Evolutionary conservation across 768 basidiomycete species (phyloP).

Genomic region (Amanita rimosa): DNA sequence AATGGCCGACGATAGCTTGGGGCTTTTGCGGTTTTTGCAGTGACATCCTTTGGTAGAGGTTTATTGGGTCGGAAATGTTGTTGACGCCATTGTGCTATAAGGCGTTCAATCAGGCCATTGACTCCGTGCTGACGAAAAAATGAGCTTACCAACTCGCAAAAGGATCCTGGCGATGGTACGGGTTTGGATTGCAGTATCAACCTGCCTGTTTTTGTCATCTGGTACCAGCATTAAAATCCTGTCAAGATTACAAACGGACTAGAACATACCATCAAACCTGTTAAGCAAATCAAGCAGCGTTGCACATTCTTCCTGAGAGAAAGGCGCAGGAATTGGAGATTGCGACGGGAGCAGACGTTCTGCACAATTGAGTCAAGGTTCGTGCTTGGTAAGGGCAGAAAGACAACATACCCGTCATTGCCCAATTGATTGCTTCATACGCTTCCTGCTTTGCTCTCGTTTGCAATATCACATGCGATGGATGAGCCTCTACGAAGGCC

Average conservation of each 20-base stretch:
- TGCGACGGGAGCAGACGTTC: slow-evolving; percentile 62
- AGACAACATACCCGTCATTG: slow-evolving; percentile 49
- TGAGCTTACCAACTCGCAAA: slow-evolving; percentile 48
- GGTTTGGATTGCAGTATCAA: slow-evolving; percentile 34
- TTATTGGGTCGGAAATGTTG: slow-evolving; percentile 58
- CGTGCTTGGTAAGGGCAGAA: neutral
- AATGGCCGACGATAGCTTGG: slow-evolving; percentile 25
- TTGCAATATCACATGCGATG: slow-evolving; percentile 55
- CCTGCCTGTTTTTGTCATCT: slow-evolving; percentile 10
- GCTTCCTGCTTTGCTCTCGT: slow-evolving; percentile 52
- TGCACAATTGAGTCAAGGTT: slow-evolving; percentile 11
- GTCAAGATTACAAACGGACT: neutral
- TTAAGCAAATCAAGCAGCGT: slow-evolving; percentile 52
- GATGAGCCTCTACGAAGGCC: slow-evolving; percentile 71
- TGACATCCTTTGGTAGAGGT: slow-evolving; percentile 46
- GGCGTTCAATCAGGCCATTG: neutral
- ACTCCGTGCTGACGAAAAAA: neutral
- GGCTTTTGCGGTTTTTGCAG: slow-evolving; percentile 15
- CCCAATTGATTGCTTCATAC: slow-evolving; percentile 68
- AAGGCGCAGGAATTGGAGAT: slow-evolving; percentile 48
- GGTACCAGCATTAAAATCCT: neutral
- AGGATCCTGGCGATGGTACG: slow-evolving; percentile 60
- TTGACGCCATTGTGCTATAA: slow-evolving; percentile 58
- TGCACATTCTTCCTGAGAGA: slow-evolving; percentile 67
- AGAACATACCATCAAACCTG: slow-evolving; percentile 16